These are phyloP conservation scores for Fonsecaea monophora DNA, from an alignment of 2,329 filamentous ascomycete genomes.

Conservation along the genomic window DNA sequence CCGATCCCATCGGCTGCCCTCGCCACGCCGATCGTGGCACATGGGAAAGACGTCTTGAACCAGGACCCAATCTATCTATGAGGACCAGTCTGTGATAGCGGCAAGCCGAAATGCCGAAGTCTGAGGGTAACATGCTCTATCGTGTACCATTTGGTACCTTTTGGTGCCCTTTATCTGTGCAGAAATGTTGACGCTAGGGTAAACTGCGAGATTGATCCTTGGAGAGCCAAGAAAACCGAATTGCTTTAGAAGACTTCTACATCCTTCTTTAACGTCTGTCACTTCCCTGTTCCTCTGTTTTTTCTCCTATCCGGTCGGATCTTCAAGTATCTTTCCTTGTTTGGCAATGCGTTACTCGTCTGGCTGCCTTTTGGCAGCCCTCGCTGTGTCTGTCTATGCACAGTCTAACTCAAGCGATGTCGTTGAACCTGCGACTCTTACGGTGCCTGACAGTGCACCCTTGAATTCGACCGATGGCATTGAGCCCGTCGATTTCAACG, in stretches of 20 bases:
- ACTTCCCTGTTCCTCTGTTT: constrained; percentile 6
- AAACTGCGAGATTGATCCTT: constrained; percentile 13
- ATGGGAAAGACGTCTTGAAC: background rate
- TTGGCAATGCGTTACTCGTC: constrained; percentile 11
- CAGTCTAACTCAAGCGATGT: constrained; percentile 4
- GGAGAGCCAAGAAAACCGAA: background rate
- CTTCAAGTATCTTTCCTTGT: constrained; percentile 4
- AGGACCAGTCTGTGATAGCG: background rate
- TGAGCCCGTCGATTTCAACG: constrained; percentile 31
- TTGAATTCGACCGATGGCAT: constrained; percentile 5
- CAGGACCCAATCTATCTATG: background rate
- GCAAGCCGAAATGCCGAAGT: background rate
- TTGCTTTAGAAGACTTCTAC: constrained; percentile 3
- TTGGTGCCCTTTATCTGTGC: background rate
- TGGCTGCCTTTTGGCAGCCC: constrained; percentile 6
- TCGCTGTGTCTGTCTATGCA: background rate
- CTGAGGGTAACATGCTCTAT: background rate
- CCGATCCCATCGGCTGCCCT: background rate
- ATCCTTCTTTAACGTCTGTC: background rate
- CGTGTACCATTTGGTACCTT: background rate
- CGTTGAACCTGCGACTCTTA: constrained; percentile 22
- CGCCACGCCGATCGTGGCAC: background rate
- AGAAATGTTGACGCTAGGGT: constrained; percentile 5
- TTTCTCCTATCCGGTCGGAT: background rate
- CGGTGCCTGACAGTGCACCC: constrained; percentile 11